These are phyloP conservation scores for Leptographium flavum DNA, from an alignment of 2,329 filamentous ascomycete genomes.

Conservation along the genomic window DNA sequence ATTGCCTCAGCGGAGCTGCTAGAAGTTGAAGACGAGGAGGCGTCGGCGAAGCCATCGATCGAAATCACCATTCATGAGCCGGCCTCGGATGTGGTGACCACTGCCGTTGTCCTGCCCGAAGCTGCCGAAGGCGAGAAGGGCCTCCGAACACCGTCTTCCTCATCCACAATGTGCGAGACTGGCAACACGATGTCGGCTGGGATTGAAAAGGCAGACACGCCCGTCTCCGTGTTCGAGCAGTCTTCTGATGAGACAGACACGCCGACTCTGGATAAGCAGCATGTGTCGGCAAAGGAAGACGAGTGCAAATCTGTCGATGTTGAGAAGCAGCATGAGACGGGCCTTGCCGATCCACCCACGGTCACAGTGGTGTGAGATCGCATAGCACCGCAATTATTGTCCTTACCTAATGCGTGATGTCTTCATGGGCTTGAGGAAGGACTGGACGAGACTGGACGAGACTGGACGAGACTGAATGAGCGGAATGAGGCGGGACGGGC, in stretches of 20 bases:
- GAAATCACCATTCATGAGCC: background rate
- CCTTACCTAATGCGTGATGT: background rate
- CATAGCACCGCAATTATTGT: background rate
- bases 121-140: background rate
- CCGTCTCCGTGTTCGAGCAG: slow-evolving; percentile 8
- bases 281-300: background rate
- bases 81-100: background rate
- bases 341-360: slow-evolving; percentile 3
- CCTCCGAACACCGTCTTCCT: background rate
- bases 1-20: background rate
- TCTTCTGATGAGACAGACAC: slow-evolving; percentile 10
- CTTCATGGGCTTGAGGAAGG: background rate
- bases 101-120: background rate
- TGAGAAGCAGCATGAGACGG: background rate
- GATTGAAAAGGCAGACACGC: background rate
- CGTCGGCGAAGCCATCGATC: background rate
- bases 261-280: slow-evolving; percentile 6
- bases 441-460: background rate
- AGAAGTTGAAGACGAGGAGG: background rate
- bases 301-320: background rate
- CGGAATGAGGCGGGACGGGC: background rate
- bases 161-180: background rate
- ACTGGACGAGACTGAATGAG: too few species aligned
- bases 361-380: slow-evolving; percentile 4
- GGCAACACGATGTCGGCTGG: background rate